A percentile compares a stretch with the other conserved stretches of the same genome.
Evolutionary conservation across 768 basidiomycete genomes (phyloP).

Genomic region (Boletus speciosus): DNA sequence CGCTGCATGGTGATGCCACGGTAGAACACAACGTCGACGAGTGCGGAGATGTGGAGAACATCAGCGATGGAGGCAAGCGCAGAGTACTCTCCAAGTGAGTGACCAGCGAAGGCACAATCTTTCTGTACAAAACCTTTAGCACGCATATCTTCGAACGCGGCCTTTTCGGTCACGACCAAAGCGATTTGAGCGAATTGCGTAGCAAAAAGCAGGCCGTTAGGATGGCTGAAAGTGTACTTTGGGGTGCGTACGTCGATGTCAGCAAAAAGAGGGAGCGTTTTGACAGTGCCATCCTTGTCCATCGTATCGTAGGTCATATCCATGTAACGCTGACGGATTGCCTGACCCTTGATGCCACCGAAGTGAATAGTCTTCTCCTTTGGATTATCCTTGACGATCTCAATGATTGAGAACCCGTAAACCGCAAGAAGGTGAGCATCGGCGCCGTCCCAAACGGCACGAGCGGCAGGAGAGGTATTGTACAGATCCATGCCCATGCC

Average conservation of each 20-base stretch:
- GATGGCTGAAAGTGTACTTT: constrained; percentile 98
- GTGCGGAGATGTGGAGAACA: constrained; percentile 89
- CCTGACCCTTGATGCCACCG: constrained; percentile 98
- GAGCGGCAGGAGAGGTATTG: constrained; percentile 86
- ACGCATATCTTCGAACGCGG: constrained; percentile 98
- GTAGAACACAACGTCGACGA: constrained; percentile 99
- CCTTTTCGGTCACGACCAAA: constrained; percentile 96
- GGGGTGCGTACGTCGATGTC: constrained; percentile 95
- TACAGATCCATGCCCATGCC: constrained; percentile 99
- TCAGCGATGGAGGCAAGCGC: constrained; percentile 97
- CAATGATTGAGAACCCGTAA: constrained; percentile 97
- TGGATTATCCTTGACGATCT: constrained; percentile 98
- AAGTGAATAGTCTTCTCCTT: constrained; percentile 99
- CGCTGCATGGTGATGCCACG: constrained; percentile 99
- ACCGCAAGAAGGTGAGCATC: constrained; percentile 90
- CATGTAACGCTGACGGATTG: constrained; percentile 98
- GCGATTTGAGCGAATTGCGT: constrained; percentile 99
- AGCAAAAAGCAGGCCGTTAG: constrained; percentile 90
- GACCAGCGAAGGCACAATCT: constrained; percentile 92
- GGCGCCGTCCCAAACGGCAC: constrained; percentile 95
- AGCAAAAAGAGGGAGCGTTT: constrained; percentile 92
- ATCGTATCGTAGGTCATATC: constrained; percentile 97
- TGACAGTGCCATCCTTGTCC: constrained; percentile 94
- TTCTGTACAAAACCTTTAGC: constrained; percentile 92
- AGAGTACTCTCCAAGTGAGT: constrained; percentile 98